phyloP scores from a whole-genome alignment of 1,284 basidiomycete genomes.

The Ceratobasidium sp. region DNA sequence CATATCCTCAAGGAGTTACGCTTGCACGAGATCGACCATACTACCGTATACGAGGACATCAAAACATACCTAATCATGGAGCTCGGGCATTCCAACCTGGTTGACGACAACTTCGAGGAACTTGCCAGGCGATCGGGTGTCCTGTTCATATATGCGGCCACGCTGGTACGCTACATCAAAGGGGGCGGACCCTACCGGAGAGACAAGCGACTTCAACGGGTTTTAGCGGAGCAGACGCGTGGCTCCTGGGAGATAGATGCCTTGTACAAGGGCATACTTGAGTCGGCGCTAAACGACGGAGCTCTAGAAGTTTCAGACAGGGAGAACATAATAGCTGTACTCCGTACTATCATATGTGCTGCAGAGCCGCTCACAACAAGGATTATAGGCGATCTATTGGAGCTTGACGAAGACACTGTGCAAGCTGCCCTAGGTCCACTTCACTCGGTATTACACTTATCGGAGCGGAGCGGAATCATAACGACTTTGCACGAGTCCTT shows the following conservation, averaged over 20 bases:
- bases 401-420: not conserved
- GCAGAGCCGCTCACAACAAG: no score
- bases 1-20: not conserved
- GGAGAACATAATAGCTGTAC: no score
- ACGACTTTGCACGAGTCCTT: conserved; percentile 1
- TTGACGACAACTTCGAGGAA: not conserved
- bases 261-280: no score
- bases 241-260: no score
- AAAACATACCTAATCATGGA: not conserved
- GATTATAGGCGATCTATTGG: not conserved
- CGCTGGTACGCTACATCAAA: conserved; percentile 9
- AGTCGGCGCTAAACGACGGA: no score
- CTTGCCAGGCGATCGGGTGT: not conserved
- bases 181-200: not conserved
- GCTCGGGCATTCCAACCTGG: not conserved
- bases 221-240: no score
- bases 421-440: not conserved
- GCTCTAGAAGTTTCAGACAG: no score
- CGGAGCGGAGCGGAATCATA: not conserved
- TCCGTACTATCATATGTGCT: no score
- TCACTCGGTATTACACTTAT: not conserved
- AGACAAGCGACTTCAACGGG: not conserved
- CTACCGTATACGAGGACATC: conserved; percentile 7
- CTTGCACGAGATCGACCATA: conserved; percentile 8
- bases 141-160: conserved; percentile 37